Evolutionary conservation across 805 yeast species (phyloP).

Genomic region (Yarrowia keelungensis): DNA sequence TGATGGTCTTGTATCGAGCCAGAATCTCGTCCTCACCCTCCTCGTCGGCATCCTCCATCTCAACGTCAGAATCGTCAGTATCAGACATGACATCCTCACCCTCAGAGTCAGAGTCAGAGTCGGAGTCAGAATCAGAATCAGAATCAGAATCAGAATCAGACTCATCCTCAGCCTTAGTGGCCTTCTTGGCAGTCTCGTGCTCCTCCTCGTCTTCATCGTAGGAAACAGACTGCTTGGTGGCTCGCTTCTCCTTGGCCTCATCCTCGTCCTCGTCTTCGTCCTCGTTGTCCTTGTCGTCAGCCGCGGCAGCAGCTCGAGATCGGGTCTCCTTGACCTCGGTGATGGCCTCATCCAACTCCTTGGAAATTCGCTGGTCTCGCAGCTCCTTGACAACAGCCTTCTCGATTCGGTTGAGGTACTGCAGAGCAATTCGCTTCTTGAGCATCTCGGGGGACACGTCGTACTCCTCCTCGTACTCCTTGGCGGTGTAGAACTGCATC

Average conservation of each 20-base stretch:
- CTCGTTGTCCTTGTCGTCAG: constrained; percentile 50
- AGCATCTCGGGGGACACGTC: constrained; percentile 83
- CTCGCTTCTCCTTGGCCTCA: constrained; percentile 65
- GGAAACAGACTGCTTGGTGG: constrained; percentile 84
- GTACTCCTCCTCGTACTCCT: constrained; percentile 85
- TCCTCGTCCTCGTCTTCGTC: constrained; percentile 68
- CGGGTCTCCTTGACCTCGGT: constrained; percentile 59
- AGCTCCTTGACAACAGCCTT: constrained; percentile 77
- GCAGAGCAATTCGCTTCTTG: constrained; percentile 67
- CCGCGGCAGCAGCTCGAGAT: constrained; percentile 46
- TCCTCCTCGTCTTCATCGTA: constrained; percentile 95
- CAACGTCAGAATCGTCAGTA: constrained; percentile 38
- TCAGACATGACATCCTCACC: constrained; percentile 44
- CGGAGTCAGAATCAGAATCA: constrained; percentile 55
- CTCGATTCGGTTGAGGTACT: constrained; percentile 76
- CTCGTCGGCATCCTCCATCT: constrained; percentile 48
- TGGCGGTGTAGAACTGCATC: constrained; percentile 73
- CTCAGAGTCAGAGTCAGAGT: constrained; percentile 55
- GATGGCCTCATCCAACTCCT: constrained; percentile 56
- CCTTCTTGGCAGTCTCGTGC: constrained; percentile 54
- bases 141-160: constrained; percentile 48
- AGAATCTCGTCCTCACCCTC: constrained; percentile 17
- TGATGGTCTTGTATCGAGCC: constrained; percentile 64
- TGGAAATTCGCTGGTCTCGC: constrained; percentile 62
- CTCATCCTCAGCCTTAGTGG: constrained; percentile 43